A percentile compares a stretch with the other conserved stretches of the same genome.
Conservation (phyloP, 352 stramenopile genomes). For the Phytophthora meadii region DNA sequence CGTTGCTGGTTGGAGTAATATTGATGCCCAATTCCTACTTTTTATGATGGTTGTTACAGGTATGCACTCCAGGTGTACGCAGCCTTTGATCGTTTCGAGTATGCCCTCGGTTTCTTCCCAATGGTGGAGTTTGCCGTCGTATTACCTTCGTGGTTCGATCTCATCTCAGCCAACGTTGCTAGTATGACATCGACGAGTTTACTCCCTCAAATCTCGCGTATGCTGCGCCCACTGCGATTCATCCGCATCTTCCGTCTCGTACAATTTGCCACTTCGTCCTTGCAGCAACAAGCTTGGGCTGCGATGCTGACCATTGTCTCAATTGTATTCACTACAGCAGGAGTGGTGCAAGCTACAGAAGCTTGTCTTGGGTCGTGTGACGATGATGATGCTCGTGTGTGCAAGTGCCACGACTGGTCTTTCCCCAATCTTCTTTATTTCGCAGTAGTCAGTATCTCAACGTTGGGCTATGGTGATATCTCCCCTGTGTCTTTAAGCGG, state of each 20-base stretch:
- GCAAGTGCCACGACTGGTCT: conserved; percentile 64
- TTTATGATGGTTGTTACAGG: conserved; percentile 15
- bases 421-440: conserved; percentile 86
- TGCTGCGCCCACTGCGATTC: conserved; percentile 69
- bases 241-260: conserved; percentile 77
- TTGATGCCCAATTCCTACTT: neutral
- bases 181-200: conserved; percentile 29
- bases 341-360: conserved; percentile 73
- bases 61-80: conserved; percentile 70
- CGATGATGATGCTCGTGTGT: conserved; percentile 28
- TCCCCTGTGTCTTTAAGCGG: conserved; percentile 63
- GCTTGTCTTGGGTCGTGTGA: conserved; percentile 47
- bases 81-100: conserved; percentile 68
- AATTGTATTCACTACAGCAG: conserved; percentile 75
- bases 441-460: conserved; percentile 87
- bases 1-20: conserved; percentile 5
- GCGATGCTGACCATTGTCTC: conserved; percentile 71
- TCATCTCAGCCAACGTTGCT: conserved; percentile 22
- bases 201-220: conserved; percentile 34
- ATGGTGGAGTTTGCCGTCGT: conserved; percentile 69
- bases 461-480: conserved; percentile 87
- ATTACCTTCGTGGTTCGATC: conserved; percentile 65
- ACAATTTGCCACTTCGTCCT: conserved; percentile 74
- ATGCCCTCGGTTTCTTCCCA: conserved; percentile 55
- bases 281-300: conserved; percentile 72